Percentiles rank a stretch among this genome's conserved stretches.
These are phyloP conservation scores for Yamadazyma endophytica DNA, from an alignment of 805 yeast genomes.

Conservation along the genomic window DNA sequence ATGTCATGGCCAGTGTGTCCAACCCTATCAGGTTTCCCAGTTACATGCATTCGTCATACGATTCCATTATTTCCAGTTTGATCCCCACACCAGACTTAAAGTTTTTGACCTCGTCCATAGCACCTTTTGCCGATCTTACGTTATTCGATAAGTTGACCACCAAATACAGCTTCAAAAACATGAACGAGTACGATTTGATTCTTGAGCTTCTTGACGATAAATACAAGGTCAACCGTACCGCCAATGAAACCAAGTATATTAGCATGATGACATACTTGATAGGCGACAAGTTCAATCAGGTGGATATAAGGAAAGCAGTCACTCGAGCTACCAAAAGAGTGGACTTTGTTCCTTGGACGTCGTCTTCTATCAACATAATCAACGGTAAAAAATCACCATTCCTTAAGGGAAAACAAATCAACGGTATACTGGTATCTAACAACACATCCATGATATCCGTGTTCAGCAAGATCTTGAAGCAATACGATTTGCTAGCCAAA, in stretches of 20 bases:
- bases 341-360: constrained; percentile 81
- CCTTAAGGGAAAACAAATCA: constrained; percentile 39
- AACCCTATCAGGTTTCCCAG: constrained; percentile 89
- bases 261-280: constrained; percentile 66
- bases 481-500: constrained; percentile 75
- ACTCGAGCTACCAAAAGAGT: constrained; percentile 62
- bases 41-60: constrained; percentile 81
- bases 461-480: constrained; percentile 62
- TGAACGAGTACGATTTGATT: constrained; percentile 81
- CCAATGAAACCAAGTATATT: constrained; percentile 47
- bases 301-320: constrained; percentile 67
- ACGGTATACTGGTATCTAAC: constrained; percentile 83
- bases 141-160: constrained; percentile 37
- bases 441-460: constrained; percentile 70
- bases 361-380: constrained; percentile 74
- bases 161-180: constrained; percentile 38
- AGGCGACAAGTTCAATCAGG: constrained; percentile 59
- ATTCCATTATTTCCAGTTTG: constrained; percentile 74
- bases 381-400: constrained; percentile 71
- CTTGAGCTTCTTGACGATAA: constrained; percentile 77
- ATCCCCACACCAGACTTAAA: constrained; percentile 81
- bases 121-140: constrained; percentile 43
- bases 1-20: constrained; percentile 79
- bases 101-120: constrained; percentile 35
- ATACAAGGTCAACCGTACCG: constrained; percentile 61